Base-by-base conservation (phyloP, 805 yeast genomes). In the Teunomyces atbi region DNA sequence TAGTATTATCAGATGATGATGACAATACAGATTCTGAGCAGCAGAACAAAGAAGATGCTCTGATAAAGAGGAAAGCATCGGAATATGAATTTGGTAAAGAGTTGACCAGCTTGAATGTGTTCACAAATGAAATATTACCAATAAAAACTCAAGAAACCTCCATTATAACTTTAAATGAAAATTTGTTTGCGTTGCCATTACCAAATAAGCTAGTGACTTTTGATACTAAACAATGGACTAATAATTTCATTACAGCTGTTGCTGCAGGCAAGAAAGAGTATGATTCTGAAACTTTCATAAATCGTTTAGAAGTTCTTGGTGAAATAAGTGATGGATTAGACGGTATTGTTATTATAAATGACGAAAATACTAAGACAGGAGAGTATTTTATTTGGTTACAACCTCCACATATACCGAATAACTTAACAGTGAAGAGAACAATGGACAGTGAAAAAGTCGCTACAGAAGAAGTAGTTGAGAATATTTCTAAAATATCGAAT, bases 291-390 rank as follows among this genome's bases (percentile, higher is more conserved):
- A 13, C 33, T 8, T 13, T 30, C 33, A 30, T 13, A 6, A 30
- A 30, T 30, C 18, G 10, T 8, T 13, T 30, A 13, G 33, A 30
- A 13, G 16, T 30, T 30, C 33, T 30, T 30, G 33, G 33, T 30
- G 18, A 13, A 30, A 13, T 13, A 13, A 30, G 33, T 13, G 32
- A 29, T 12, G 27, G 16, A 6, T 21, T 36, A n/a, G 39, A 19
- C 2, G 39, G 39, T 36, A 19, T 51, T 40, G 53, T 58, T 11
- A 49, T 52, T 20, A 38, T 68, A 2, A 51, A 46, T 10, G 74
- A 69, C 41, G 54, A 47, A n/a, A 47, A 59, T 11, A 53, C 64
- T 1, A 60, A 59, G 20, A 52, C 64, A 3, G 73, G 73, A 1
- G 61, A 58, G 6, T 65, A 61, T 44, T 45, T 62, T n/a, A 44